phyloP scores from a whole-genome alignment of 108 stramenopile species.

The Nannochloropsis salina region DNA sequence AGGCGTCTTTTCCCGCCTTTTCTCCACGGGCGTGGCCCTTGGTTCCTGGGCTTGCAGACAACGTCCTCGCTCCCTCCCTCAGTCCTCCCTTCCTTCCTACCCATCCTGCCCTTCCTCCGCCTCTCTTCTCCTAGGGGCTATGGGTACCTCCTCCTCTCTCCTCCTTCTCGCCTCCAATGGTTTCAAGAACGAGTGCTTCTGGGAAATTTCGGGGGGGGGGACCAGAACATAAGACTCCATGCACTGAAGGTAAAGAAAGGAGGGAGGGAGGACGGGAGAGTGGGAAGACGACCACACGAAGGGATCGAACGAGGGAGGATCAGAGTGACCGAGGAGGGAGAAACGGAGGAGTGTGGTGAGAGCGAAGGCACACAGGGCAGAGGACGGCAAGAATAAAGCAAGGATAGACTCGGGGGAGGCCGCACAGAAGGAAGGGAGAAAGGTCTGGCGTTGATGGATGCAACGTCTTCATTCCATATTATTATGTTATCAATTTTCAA shows the following conservation, averaged over 20 bases:
- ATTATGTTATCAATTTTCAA: not conserved
- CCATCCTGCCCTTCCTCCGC: not conserved
- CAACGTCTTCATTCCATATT: not conserved
- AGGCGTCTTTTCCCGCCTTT: not conserved
- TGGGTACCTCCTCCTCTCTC: not conserved
- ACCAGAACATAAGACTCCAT: not conserved
- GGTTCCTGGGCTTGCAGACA: not conserved
- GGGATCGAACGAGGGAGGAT: not conserved
- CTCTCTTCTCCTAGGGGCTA: not conserved
- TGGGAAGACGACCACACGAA: not conserved
- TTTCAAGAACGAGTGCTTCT: not conserved
- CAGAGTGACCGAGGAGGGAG: not conserved
- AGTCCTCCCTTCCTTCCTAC: not conserved
- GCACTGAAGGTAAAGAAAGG: not conserved
- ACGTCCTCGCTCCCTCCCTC: not conserved
- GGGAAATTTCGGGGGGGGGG: not conserved
- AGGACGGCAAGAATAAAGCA: not conserved
- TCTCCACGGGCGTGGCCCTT: not conserved
- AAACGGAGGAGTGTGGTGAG: not conserved
- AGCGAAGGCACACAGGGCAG: not conserved
- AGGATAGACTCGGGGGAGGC: not conserved
- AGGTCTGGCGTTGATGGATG: too few species aligned
- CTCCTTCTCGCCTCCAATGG: not conserved
- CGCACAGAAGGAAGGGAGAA: not conserved
- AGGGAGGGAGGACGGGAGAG: not conserved